Evolutionary conservation across 2,329 filamentous ascomycete genomes (phyloP).

Genomic region (Ophiostoma australiae): DNA sequence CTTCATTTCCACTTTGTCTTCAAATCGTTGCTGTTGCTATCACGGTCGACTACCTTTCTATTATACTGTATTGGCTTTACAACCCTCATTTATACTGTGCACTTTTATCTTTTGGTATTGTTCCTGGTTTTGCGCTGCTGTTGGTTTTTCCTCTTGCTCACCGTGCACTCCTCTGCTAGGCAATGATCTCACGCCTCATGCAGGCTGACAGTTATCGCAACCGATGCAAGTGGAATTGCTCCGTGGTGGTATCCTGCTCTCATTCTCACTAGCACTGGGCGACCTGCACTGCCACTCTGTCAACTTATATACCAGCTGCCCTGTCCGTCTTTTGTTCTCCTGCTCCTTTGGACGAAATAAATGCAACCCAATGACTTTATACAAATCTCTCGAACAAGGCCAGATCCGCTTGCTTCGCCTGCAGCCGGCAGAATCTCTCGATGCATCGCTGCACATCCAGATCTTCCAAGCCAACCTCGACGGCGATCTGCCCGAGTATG

Average conservation of each 20-base stretch:
- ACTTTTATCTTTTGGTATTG: not conserved
- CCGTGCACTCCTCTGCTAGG: not conserved
- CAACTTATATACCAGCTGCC: not conserved
- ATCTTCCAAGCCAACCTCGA: not conserved
- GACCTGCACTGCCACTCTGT: not conserved
- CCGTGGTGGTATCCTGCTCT: not conserved
- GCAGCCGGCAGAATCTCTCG: not conserved
- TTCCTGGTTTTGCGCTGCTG: not conserved
- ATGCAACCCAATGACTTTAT: not conserved
- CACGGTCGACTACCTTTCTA: not conserved
- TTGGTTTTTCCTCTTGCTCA: not conserved
- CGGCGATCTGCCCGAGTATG: not conserved
- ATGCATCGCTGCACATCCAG: conserved; percentile 1
- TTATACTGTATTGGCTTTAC: not conserved
- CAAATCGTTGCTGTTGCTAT: not conserved
- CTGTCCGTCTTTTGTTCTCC: not conserved
- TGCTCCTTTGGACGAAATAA: not conserved
- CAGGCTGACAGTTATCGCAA: not conserved
- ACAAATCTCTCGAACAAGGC: not conserved
- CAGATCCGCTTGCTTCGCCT: not conserved
- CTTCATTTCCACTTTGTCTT: not conserved
- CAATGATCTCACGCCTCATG: not conserved
- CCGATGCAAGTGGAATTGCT: not conserved
- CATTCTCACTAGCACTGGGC: not conserved
- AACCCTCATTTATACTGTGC: not conserved